Conservation (phyloP, 2,329 filamentous ascomycete genomes). For the Arthroderma sp. region DNA sequence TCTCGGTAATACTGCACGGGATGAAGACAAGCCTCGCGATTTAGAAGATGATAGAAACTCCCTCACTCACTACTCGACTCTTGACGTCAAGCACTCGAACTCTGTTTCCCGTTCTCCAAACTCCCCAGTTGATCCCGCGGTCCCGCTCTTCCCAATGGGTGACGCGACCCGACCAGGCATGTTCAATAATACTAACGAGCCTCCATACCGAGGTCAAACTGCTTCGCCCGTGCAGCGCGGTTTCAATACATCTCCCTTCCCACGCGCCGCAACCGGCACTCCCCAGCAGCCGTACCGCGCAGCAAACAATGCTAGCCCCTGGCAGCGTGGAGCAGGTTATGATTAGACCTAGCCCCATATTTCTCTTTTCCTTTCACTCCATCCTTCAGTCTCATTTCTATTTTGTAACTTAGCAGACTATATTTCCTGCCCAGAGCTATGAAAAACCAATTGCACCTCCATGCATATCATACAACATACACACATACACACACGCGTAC, state of each 20-base stretch:
- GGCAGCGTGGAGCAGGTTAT: conserved; percentile 53
- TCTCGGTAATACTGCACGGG: conserved; percentile 73
- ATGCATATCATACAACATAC: too few relatives aligned
- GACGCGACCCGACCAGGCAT: conserved; percentile 17
- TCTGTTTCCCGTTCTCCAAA: conserved; percentile 27
- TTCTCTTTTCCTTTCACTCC: not conserved
- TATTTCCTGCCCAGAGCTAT: too few relatives aligned
- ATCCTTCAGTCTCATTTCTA: not conserved
- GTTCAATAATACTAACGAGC: conserved; percentile 10
- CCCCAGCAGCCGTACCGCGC: conserved; percentile 24
- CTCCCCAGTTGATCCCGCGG: conserved; percentile 36
- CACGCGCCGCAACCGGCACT: conserved; percentile 19
- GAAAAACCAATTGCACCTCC: too few relatives aligned
- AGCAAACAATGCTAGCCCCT: conserved; percentile 46
- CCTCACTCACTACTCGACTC: conserved; percentile 37
- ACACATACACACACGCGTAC: too few relatives aligned
- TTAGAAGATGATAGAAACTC: conserved; percentile 57
- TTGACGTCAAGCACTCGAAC: not conserved
- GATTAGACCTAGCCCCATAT: conserved; percentile 21
- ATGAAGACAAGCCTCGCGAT: conserved; percentile 58
- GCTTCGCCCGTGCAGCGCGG: conserved; percentile 23
- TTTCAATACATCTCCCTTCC: conserved; percentile 20
- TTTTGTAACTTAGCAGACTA: too few relatives aligned
- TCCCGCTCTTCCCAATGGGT: conserved; percentile 35
- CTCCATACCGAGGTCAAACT: conserved; percentile 12